Evolutionary conservation across 2,329 filamentous ascomycete species (phyloP).

Genomic region (Pezicula radicicola): DNA sequence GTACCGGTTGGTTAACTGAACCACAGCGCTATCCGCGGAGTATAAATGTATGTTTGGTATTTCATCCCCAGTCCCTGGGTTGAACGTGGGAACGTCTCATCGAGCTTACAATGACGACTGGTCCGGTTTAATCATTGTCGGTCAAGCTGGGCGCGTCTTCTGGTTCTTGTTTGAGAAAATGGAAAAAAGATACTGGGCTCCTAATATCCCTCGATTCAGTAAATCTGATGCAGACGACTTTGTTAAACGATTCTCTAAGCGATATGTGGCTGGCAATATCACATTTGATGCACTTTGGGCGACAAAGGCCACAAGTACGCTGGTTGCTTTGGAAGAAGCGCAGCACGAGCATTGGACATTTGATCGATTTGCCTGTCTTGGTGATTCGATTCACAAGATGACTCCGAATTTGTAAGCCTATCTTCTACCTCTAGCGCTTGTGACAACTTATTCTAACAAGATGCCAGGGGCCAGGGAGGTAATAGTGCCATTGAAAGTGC

Average conservation of each 20-base stretch:
- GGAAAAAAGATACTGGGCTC: neutral
- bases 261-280: constrained; percentile 5
- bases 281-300: constrained; percentile 14
- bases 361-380: constrained; percentile 19
- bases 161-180: neutral
- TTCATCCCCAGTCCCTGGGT: neutral
- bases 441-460: constrained; percentile 21
- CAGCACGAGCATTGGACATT: constrained; percentile 18
- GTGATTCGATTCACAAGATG: constrained; percentile 24
- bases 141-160: neutral
- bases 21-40: neutral
- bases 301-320: neutral
- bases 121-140: neutral
- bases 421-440: constrained; percentile 1
- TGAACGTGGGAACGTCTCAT: neutral
- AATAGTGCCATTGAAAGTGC: constrained; percentile 34
- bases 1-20: neutral
- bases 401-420: neutral
- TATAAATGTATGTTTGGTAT: neutral
- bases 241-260: constrained; percentile 1
- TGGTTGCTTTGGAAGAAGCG: constrained; percentile 14
- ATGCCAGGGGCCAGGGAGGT: constrained; percentile 30
- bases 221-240: constrained; percentile 11
- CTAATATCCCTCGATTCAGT: constrained; percentile 16
- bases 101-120: neutral